These are phyloP conservation scores for Lipomyces starkeyi DNA, from an alignment of 805 yeast species.

Conservation along the genomic window DNA sequence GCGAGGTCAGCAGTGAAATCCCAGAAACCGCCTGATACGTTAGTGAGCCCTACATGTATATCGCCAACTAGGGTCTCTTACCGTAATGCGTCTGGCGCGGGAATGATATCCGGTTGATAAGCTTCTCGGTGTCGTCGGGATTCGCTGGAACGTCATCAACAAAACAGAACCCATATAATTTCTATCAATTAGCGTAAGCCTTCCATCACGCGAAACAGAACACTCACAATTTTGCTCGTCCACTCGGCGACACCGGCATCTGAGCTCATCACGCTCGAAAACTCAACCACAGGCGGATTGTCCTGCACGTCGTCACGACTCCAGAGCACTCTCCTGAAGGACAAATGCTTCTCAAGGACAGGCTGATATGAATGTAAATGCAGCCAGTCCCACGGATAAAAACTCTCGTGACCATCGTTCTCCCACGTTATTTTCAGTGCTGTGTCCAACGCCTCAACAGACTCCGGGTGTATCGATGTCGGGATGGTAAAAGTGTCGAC, in stretches of 20 bases:
- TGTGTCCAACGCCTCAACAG: slow-evolving; percentile 32
- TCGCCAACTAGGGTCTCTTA: neutral
- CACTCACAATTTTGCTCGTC: slow-evolving; percentile 53
- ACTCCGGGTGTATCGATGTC: slow-evolving; percentile 43
- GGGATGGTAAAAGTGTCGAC: slow-evolving; percentile 58
- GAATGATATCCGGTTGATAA: slow-evolving; percentile 63
- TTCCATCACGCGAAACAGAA: slow-evolving; percentile 26
- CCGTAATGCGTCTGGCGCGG: slow-evolving; percentile 72
- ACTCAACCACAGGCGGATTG: slow-evolving; percentile 57
- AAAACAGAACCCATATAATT: slow-evolving; percentile 65
- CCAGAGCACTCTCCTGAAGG: slow-evolving; percentile 45
- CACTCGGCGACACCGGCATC: slow-evolving; percentile 58
- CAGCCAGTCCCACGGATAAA: slow-evolving; percentile 53
- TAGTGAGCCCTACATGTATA: neutral
- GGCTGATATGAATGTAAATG: slow-evolving; percentile 60
- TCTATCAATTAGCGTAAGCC: neutral
- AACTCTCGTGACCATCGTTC: slow-evolving; percentile 50
- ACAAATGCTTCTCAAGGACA: slow-evolving; percentile 46
- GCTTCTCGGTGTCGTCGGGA: slow-evolving; percentile 62
- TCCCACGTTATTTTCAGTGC: slow-evolving; percentile 49
- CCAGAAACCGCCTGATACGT: slow-evolving; percentile 65
- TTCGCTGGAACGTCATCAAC: slow-evolving; percentile 65
- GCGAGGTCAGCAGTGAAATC: slow-evolving; percentile 73
- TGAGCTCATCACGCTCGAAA: slow-evolving; percentile 53
- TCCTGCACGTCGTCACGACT: slow-evolving; percentile 45